phyloP scores from a whole-genome alignment of 2,329 filamentous ascomycete genomes.

The Fusarium sp. region DNA sequence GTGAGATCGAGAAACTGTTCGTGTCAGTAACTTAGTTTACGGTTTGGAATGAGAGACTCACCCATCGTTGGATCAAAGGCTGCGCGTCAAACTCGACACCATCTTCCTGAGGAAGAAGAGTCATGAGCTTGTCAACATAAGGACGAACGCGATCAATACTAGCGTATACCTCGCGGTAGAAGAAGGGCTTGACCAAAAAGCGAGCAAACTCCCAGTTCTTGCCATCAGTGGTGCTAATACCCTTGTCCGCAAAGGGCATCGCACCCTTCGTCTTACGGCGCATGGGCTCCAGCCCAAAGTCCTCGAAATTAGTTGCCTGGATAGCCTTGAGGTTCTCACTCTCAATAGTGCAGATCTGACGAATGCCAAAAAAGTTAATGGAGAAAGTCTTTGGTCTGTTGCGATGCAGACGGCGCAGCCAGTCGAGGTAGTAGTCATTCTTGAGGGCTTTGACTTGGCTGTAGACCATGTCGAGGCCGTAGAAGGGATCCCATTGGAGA shows the following conservation, averaged over 20 bases:
- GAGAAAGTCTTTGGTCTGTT: slow-evolving; percentile 17
- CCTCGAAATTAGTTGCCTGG: slow-evolving; percentile 4
- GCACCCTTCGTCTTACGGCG: slow-evolving; percentile 14
- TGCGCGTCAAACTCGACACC: slow-evolving; percentile 1
- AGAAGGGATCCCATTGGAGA: slow-evolving; percentile 15
- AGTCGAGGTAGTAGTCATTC: slow-evolving; percentile 13
- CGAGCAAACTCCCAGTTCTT: slow-evolving; percentile 13
- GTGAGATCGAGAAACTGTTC: not conserved
- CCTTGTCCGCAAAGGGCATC: slow-evolving; percentile 15
- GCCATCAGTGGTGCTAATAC: slow-evolving; percentile 7
- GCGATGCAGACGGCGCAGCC: slow-evolving; percentile 2
- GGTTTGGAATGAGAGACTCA: not conserved
- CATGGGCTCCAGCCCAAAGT: slow-evolving; percentile 9
- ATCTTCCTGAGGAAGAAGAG: slow-evolving; percentile 3
- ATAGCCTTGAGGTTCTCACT: slow-evolving; percentile 10
- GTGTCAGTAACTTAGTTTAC: not conserved
- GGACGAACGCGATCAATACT: not conserved
- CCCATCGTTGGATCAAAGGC: slow-evolving; percentile 7
- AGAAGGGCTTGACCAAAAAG: slow-evolving; percentile 11
- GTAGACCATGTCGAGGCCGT: slow-evolving; percentile 6
- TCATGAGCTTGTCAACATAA: not conserved
- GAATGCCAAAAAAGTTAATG: slow-evolving; percentile 7
- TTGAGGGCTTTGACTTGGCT: slow-evolving; percentile 5
- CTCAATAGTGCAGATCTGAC: slow-evolving; percentile 16
- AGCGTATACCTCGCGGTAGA: slow-evolving; percentile 13